Evolutionary conservation across 352 stramenopile genomes (phyloP), one percentile per base, ranked within the genome.

Genomic region (Phytophthora pistaciae): DNA sequence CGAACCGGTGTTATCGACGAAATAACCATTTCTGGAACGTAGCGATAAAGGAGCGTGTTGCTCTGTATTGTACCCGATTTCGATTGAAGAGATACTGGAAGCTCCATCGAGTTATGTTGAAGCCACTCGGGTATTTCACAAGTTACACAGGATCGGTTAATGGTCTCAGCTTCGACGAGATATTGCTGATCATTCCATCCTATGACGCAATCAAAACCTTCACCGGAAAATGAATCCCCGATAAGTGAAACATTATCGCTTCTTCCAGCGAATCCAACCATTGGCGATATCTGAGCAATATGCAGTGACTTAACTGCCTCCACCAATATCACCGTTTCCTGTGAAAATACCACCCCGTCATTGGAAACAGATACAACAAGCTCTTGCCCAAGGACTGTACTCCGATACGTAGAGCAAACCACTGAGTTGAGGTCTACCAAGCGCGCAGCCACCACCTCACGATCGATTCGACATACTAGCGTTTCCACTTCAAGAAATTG

Each of bases 41-140:
- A 88, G 3, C 73, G 68, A 71, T 80, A 88, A 2, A 84, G 33
- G 11, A 92, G 25, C 5, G 14, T 44, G 20, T 89, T 88, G 59
- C 82, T 91, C 5, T 11, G 59, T 11, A 59, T 31, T 13, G 61
- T 62, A 3, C 49, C 42, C 7, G 42, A 73, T 4, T 25, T 62
- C 2, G 67, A 73, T 50, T 72, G 60, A 40, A 91, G 55, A 1
- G 53, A 65, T 1, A 90, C 38, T 8, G 76, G 74, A 8, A 85
- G n/a, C 20, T 80, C 68, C 63, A 60, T 72, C 10, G 50, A 62
- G 5, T 20, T 62, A 56, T 67, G 29, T 16, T 44, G 16, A 46
- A 64, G 31, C 65, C 64, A 69, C n/a, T 54, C 16, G 25, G 80
- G 75, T 25, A 82, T 56, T 38, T 65, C 13, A 53, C 84, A 91